Evolutionary conservation across 441 rosid genomes (phyloP).

Genomic region (Gossypium aridum): DNA sequence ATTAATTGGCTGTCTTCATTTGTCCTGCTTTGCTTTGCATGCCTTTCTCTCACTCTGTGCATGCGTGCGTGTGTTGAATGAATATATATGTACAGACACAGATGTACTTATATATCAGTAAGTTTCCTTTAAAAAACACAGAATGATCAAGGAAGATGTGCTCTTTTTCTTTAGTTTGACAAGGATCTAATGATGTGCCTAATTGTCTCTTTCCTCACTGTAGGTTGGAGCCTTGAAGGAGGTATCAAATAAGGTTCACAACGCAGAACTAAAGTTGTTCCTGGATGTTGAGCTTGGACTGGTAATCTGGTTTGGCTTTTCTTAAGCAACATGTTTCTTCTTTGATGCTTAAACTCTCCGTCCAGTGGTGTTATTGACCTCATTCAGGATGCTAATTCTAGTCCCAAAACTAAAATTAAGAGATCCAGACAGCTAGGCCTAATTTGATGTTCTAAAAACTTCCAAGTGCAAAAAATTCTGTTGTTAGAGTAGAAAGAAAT

Average conservation of each 20-base stretch:
- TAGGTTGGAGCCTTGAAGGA: conserved; percentile 47
- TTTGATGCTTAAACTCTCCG: neutral
- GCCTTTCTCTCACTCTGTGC: neutral
- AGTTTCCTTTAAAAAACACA: neutral
- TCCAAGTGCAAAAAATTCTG: neutral
- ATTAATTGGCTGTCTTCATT: neutral
- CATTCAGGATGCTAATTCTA: neutral
- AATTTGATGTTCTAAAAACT: neutral
- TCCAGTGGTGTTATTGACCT: conserved; percentile 1
- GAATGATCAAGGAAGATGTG: neutral
- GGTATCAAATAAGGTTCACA: conserved; percentile 36
- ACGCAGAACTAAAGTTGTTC: conserved; percentile 43
- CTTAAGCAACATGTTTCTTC: neutral
- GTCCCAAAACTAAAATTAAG: neutral
- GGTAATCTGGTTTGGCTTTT: conserved; percentile 25
- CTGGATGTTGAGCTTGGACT: conserved; percentile 43
- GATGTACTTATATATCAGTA: neutral
- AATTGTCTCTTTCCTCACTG: neutral
- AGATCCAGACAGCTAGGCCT: neutral
- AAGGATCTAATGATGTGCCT: neutral
- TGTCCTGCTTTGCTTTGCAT: neutral
- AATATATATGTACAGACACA: neutral
- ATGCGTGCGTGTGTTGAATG: neutral
- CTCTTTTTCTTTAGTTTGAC: neutral
- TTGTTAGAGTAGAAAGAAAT: neutral